phyloP scores from a whole-genome alignment of 164 flowering plant genomes.

The Macadamia integrifolia region DNA sequence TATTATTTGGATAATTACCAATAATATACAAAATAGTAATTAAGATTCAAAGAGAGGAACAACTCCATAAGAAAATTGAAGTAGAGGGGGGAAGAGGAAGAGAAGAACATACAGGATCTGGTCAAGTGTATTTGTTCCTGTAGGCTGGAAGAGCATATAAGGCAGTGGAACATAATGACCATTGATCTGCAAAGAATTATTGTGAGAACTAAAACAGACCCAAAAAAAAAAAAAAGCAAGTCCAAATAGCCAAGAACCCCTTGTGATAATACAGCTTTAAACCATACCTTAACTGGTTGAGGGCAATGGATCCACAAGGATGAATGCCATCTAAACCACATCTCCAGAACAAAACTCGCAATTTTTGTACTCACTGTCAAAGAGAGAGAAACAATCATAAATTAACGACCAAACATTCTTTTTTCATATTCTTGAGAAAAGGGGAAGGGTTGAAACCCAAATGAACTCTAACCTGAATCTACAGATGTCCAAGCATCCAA shows the following conservation, averaged over 20 bases:
- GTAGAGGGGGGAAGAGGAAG: too few species aligned
- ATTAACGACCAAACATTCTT: too few species aligned
- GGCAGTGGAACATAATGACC: constrained; percentile 27
- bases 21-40: too few species aligned
- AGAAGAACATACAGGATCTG: constrained; percentile 46
- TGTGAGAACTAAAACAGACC: constrained; percentile 3
- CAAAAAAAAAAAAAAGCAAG: not conserved
- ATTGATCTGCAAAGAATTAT: constrained; percentile 30
- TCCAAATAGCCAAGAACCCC: not conserved
- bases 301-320: constrained; percentile 51
- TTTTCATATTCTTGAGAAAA: too few species aligned
- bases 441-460: not conserved
- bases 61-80: too few species aligned
- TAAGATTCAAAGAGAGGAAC: too few species aligned
- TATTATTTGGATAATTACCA: too few species aligned
- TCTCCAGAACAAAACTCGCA: constrained; percentile 60
- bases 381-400: not conserved
- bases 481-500: constrained; percentile 55
- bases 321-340: constrained; percentile 94
- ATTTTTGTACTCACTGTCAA: constrained; percentile 42
- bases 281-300: constrained; percentile 32
- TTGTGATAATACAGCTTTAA: not conserved
- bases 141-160: constrained; percentile 46
- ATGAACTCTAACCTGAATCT: constrained; percentile 41
- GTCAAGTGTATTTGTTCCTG: constrained; percentile 31